These are phyloP conservation scores for Alternaria incomplexa DNA, from an alignment of 2,329 filamentous ascomycete species.

Conservation along the genomic window DNA sequence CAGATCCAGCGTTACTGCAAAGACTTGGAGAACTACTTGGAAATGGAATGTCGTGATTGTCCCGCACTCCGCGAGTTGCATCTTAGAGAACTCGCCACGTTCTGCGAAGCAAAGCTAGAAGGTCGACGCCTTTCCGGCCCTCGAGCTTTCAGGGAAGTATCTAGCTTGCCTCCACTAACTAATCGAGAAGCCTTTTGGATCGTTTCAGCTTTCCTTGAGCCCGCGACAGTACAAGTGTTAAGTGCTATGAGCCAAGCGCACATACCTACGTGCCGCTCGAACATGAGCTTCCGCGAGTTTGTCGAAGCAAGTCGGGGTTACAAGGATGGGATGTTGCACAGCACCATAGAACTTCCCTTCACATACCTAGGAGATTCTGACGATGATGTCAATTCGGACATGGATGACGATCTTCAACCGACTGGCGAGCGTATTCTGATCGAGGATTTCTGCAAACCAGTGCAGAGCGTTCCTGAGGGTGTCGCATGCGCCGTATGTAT, in stretches of 20 bases:
- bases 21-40: background rate
- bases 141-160: background rate
- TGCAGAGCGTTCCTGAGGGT: background rate
- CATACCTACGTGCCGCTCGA: background rate
- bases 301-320: background rate
- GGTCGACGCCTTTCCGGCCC: background rate
- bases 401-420: background rate
- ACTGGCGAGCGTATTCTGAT: background rate
- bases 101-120: background rate
- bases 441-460: background rate
- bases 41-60: background rate
- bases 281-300: background rate
- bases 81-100: background rate
- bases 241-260: background rate
- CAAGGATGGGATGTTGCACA: background rate
- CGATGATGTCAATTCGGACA: background rate
- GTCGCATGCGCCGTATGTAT: background rate
- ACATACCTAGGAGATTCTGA: background rate
- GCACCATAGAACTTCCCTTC: background rate
- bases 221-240: background rate
- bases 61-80: background rate
- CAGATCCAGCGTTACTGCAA: background rate
- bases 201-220: background rate
- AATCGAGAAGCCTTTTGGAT: background rate
- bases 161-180: background rate